Conservation (phyloP, 495 filamentous ascomycete species). For the Polyplosphaeria fusca region DNA sequence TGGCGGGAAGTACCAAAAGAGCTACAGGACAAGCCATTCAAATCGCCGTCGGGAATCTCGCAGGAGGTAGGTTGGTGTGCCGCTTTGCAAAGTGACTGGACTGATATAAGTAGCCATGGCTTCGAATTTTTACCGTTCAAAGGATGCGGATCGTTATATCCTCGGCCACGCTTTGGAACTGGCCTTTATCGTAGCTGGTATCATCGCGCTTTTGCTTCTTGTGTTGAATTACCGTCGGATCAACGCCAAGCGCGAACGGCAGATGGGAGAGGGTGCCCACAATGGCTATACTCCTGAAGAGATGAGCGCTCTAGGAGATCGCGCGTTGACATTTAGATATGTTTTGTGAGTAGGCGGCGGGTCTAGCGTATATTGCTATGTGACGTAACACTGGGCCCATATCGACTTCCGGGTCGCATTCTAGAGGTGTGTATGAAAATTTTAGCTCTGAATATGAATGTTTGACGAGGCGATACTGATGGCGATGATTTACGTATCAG, state of each 20-base stretch:
- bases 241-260: conserved; percentile 51
- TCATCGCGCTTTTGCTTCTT: conserved; percentile 56
- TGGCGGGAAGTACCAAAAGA: conserved; percentile 68
- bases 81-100: neutral
- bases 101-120: conserved; percentile 55
- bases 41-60: conserved; percentile 71
- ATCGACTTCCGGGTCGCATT: too few relatives aligned
- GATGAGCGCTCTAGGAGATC: conserved; percentile 60
- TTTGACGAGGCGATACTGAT: too few relatives aligned
- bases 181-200: conserved; percentile 60
- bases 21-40: conserved; percentile 71
- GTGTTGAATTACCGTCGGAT: conserved; percentile 56
- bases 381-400: too few relatives aligned
- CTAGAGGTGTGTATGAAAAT: too few relatives aligned
- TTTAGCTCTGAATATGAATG: too few relatives aligned
- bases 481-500: too few relatives aligned
- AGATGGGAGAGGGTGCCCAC: conserved; percentile 47
- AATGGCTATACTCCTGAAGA: conserved; percentile 50
- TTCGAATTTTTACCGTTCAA: conserved; percentile 69
- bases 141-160: conserved; percentile 61
- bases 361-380: too few relatives aligned
- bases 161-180: conserved; percentile 70
- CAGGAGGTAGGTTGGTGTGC: conserved; percentile 46
- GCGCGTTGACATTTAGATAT: conserved; percentile 64
- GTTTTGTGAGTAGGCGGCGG: conserved; percentile 44